Base-by-base conservation (phyloP, 1,284 basidiomycete species). In the Ceratorhiza oryzae-sativae region DNA sequence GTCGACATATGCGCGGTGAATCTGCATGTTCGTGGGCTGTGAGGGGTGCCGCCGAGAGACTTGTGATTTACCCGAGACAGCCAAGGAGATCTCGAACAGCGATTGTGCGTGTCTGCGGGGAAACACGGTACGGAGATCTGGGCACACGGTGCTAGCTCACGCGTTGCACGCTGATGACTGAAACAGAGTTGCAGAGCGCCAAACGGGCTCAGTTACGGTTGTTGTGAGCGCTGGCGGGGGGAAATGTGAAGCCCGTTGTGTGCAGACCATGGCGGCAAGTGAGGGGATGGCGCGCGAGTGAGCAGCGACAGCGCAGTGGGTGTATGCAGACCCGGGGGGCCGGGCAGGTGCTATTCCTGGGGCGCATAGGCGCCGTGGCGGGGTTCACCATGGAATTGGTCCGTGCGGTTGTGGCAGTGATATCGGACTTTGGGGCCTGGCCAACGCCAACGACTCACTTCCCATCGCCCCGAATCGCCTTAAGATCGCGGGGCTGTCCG, bases 381-480 rank as follows among this genome's bases (percentile, higher is more conserved):
- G 48, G 48, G 48, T 23, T 23, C 23, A 18, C 27, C 3, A 41
- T 42, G 36, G 18, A 42, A n/a, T 20, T 45, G 27, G 23, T 41
- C 41, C 41, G 34, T 27, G 49, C 23, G 49, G 49, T 27, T 10
- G 53, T 32, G 53, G 53, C 53, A 3, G 53, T 55, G 53, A 6
- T 27, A 45, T 45, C 42, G 42, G 48, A 30, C 51, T 30, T 55
- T 55, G 53, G 56, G 56, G 56, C 56, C 56, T 59, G 56, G 56
- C 34, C 56, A 55, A 51, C 61, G 61, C 51, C 61, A 39, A 48
- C 25, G 42, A 25, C 61, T 67, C 36, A 55, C 15, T 36, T 67
- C 63, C 30, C 49, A 59, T 59, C 56, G 53, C 32, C 34, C 25
- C 32, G 15, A 32, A 56, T 56, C 53, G 48, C 51, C 51, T 53